These are phyloP conservation scores for Paracorniculantispora psalliotae DNA, from an alignment of 2,329 filamentous ascomycete species.

Conservation along the genomic window DNA sequence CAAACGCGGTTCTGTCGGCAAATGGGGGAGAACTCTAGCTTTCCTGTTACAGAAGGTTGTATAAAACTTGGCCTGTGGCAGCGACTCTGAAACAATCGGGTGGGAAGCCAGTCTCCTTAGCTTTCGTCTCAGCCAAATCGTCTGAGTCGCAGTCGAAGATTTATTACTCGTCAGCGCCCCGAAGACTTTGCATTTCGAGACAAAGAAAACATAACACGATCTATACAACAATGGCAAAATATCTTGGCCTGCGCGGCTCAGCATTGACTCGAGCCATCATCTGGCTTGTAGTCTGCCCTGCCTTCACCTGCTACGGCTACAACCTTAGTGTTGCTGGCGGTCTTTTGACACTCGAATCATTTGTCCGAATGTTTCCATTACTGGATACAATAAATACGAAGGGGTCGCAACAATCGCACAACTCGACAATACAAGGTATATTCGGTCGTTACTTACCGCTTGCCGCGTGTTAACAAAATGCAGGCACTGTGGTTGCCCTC, in stretches of 20 bases:
- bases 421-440: conserved; percentile 40
- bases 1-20: not conserved
- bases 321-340: conserved; percentile 68
- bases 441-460: not conserved
- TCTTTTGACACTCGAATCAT: conserved; percentile 58
- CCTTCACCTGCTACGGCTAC: conserved; percentile 45
- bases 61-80: not conserved
- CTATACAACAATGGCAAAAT: conserved; percentile 15
- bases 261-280: conserved; percentile 33
- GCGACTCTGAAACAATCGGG: not conserved
- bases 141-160: not conserved
- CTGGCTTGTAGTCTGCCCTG: conserved; percentile 37
- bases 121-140: not conserved
- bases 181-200: not conserved
- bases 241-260: conserved; percentile 33
- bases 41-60: not conserved
- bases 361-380: conserved; percentile 47
- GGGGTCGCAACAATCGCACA: conserved; percentile 28
- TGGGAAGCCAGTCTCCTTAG: not conserved
- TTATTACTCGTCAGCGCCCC: not conserved
- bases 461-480: not conserved
- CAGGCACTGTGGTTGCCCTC: conserved; percentile 42
- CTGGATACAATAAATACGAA: conserved; percentile 47
- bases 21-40: not conserved
- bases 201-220: not conserved